Evolutionary conservation across 2,329 filamentous ascomycete species (phyloP), one percentile per base, ranked within the genome.

Genomic region (Stagonosporopsis tanaceti): DNA sequence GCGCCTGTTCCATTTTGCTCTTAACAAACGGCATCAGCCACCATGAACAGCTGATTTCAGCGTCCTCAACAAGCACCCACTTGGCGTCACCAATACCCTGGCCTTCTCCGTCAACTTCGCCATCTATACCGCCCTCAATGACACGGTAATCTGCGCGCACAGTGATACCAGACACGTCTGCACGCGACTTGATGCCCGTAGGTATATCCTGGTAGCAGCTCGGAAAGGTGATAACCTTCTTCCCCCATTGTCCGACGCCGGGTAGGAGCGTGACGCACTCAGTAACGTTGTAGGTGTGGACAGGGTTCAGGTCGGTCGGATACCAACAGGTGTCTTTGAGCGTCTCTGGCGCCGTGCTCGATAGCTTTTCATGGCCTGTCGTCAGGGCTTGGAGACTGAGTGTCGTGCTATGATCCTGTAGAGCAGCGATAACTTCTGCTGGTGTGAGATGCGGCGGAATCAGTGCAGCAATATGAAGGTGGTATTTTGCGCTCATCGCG

Each of bases 21-120:
- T 66, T 67, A 14, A 76, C 72, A 48, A 76, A 72, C 1, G 72
- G 73, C 73, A 76, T 76, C 30, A 76, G 61, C 59, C 62, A 75
- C 70, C 71, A 72, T 11, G 64, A 60, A 50, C 72, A 75, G 48
- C 56, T 63, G 27, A 75, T 70, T 44, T 73, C 69, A 6, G 74
- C 72, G 37, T 76, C 72, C 38, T 76, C 73, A 6, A 74, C 72
- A 2, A 76, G 61, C 46, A 74, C 67, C 66, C 69, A 75, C 30
- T 67, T 63, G 7, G 70, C 72, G 35, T 72, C 64, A 3, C 71
- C 73, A 3, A 74, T 50, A 14, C 72, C 72, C 58, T 65, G 65
- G 11, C 71, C 70, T 44, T 75, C 72, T 7, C 71, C 72, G 15
- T 71, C 71, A 0, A 74, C 63, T 52, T 71, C 71, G 3, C 64